Evolutionary conservation across 2,329 filamentous ascomycete genomes (phyloP).

Genomic region (Ceratocystis eucalypticola): DNA sequence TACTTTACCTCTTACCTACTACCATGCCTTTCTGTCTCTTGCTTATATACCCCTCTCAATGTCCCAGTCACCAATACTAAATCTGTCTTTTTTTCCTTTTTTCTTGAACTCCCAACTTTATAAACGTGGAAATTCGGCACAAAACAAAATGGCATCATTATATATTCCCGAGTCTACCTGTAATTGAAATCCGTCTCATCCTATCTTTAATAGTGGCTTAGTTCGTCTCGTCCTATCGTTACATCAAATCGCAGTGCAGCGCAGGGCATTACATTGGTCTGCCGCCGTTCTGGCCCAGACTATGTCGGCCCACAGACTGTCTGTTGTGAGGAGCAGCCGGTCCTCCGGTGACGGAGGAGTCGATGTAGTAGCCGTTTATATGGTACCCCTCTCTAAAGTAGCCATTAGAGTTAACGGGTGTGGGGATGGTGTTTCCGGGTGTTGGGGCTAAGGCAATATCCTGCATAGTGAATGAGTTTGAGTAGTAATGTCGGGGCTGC

Average conservation of each 20-base stretch:
- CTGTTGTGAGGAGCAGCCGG: neutral
- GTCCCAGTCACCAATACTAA: neutral
- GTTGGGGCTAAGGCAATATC: neutral
- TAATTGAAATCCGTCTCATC: neutral
- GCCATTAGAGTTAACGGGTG: neutral
- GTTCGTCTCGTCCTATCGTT: neutral
- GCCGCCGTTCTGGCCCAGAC: neutral
- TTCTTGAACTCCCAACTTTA: no score
- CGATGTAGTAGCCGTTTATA: conserved; percentile 4
- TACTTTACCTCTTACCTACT: neutral
- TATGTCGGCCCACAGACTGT: neutral
- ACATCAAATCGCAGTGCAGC: neutral
- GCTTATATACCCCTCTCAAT: conserved; percentile 2
- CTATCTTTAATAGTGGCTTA: neutral
- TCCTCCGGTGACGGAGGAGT: neutral
- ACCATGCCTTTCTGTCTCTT: neutral
- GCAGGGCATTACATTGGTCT: neutral
- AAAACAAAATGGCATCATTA: neutral
- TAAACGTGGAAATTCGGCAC: no score
- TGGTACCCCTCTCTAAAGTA: neutral
- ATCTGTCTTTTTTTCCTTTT: no score
- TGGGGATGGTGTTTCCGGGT: conserved; percentile 4
- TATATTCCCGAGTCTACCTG: neutral
- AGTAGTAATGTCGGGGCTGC: neutral
- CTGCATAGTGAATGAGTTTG: neutral